These are phyloP conservation scores for Tillandsia leiboldiana DNA, from an alignment of 176 grass and related monocot genomes.

Conservation along the genomic window DNA sequence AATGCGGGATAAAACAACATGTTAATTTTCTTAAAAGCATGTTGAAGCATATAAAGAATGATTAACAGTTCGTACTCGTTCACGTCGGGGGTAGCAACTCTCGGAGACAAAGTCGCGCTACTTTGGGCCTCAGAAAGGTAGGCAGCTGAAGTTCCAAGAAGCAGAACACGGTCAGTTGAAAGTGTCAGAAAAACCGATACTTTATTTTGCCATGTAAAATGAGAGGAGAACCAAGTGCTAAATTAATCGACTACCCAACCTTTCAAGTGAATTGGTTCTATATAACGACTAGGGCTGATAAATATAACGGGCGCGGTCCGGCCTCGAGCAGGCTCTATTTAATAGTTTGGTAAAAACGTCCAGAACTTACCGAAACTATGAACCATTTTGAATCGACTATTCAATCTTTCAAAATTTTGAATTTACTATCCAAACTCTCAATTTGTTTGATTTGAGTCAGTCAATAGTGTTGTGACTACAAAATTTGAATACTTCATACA, in stretches of 20 bases:
- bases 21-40: constrained; percentile 5
- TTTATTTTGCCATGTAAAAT: neutral
- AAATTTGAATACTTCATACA: too few species aligned
- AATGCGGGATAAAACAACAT: constrained; percentile 8
- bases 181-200: neutral
- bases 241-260: neutral
- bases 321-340: too few species aligned
- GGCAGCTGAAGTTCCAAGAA: constrained; percentile 42
- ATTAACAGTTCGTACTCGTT: constrained; percentile 51
- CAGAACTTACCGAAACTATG: too few species aligned
- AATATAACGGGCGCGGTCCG: too few species aligned
- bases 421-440: too few species aligned
- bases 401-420: too few species aligned
- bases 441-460: too few species aligned
- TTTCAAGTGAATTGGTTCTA: too few species aligned
- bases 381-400: too few species aligned
- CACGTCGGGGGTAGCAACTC: constrained; percentile 65
- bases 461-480: too few species aligned
- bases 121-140: constrained; percentile 77
- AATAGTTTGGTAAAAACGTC: too few species aligned
- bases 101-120: constrained; percentile 69
- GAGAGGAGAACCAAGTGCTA: neutral
- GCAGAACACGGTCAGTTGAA: neutral
- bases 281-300: too few species aligned
- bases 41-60: neutral